Conservation (phyloP, 75 land plant genomes). For the Pinus tabuliformis region DNA sequence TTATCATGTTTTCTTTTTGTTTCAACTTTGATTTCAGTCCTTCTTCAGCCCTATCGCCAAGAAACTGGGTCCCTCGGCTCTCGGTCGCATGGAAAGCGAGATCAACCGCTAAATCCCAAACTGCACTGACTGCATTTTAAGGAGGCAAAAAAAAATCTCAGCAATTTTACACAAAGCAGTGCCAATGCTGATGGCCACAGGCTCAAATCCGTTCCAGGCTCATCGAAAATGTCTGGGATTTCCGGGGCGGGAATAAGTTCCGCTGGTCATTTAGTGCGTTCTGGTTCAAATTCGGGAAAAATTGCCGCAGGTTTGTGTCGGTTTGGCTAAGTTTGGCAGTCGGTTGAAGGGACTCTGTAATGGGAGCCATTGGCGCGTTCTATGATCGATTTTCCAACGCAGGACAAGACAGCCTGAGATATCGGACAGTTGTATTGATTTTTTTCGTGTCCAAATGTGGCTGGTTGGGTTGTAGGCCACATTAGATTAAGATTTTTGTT, state of each 20-base stretch:
- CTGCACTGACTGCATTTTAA: not conserved
- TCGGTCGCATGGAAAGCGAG: not conserved
- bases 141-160: not conserved
- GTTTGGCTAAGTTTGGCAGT: conserved; percentile 1
- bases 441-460: conserved; percentile 1
- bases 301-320: not conserved
- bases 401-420: not conserved
- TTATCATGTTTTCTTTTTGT: too few species aligned
- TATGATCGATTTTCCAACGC: not conserved
- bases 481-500: too few species aligned
- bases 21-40: too few species aligned
- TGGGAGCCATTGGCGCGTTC: not conserved
- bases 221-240: not conserved
- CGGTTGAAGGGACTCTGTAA: not conserved
- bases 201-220: not conserved
- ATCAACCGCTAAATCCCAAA: not conserved
- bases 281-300: not conserved
- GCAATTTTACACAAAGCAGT: not conserved
- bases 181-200: not conserved
- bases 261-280: not conserved
- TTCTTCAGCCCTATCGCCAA: not conserved
- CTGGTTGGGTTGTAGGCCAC: not conserved
- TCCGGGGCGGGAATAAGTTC: not conserved
- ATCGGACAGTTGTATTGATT: not conserved
- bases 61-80: not conserved